A percentile compares a stretch with the other conserved stretches of the same genome.
These are phyloP conservation scores for Quercus alba DNA, from an alignment of 306 rosid species.

Conservation along the genomic window DNA sequence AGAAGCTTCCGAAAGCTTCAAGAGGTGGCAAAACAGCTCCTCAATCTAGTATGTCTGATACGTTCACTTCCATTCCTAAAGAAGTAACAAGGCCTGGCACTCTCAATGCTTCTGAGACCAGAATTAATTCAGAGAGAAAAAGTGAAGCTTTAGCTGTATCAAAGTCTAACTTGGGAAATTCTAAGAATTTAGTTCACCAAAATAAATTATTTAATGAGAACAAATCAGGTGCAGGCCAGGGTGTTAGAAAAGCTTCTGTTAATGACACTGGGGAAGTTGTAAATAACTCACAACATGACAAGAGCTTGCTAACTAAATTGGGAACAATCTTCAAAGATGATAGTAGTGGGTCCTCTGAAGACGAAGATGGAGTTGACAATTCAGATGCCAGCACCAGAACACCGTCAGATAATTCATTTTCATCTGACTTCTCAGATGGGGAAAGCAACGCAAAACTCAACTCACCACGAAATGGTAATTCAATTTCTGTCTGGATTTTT, in stretches of 20 bases:
- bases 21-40: slow-evolving; percentile 26
- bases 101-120: slow-evolving; percentile 31
- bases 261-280: slow-evolving; percentile 25
- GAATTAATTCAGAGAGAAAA: slow-evolving; percentile 16
- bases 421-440: slow-evolving; percentile 64
- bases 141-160: slow-evolving; percentile 29
- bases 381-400: slow-evolving; percentile 59
- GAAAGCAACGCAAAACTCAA: slow-evolving; percentile 53
- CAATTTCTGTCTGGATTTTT: slow-evolving; percentile 6
- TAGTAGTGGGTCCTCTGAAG: slow-evolving; percentile 55
- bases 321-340: slow-evolving; percentile 65
- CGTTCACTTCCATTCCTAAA: slow-evolving; percentile 27
- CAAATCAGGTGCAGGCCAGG: slow-evolving; percentile 11
- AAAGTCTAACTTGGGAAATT: slow-evolving; percentile 27
- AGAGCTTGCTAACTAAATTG: slow-evolving; percentile 36
- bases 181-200: slow-evolving; percentile 24
- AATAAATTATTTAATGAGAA: slow-evolving; percentile 16
- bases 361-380: slow-evolving; percentile 26
- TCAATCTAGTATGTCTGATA: slow-evolving; percentile 35
- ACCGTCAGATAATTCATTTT: slow-evolving; percentile 53
- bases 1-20: slow-evolving; percentile 32
- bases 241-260: slow-evolving; percentile 24
- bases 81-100: slow-evolving; percentile 28
- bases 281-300: slow-evolving; percentile 30
- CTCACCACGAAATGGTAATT: slow-evolving; percentile 34